A percentile compares a stretch with the other conserved stretches of the same genome.
phyloP scores from a whole-genome alignment of 164 flowering plant genomes.

The Santalum album region DNA sequence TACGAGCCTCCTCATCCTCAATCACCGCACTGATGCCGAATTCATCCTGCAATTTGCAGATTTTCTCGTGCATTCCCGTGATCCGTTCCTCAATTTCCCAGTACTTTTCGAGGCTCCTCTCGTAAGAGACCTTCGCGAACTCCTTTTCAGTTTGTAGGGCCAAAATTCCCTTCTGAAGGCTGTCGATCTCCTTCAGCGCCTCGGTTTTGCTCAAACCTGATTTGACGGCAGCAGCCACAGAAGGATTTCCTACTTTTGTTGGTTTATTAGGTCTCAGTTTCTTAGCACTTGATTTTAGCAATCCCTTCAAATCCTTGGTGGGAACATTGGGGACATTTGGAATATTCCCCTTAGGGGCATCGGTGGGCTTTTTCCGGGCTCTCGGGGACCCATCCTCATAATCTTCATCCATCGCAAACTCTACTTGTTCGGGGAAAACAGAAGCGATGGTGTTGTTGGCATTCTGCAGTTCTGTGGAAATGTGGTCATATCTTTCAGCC shows the following conservation, averaged over 20 bases:
- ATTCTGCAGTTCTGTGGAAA: constrained; percentile 56
- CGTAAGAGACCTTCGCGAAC: constrained; percentile 59
- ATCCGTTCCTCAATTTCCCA: constrained; percentile 60
- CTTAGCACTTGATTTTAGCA: constrained; percentile 24
- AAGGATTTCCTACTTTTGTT: constrained; percentile 5
- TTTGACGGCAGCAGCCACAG: constrained; percentile 15
- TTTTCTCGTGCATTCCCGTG: constrained; percentile 37
- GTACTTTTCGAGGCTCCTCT: constrained; percentile 43
- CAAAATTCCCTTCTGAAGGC: constrained; percentile 59
- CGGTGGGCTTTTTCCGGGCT: constrained; percentile 12
- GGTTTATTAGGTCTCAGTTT: constrained; percentile 19
- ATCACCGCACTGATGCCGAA: constrained; percentile 39
- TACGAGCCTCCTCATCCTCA: constrained; percentile 66
- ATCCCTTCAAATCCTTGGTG: constrained; percentile 18
- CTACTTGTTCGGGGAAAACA: constrained; percentile 58
- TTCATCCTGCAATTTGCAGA: constrained; percentile 53
- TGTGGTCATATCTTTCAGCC: constrained; percentile 63
- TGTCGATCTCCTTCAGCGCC: constrained; percentile 55
- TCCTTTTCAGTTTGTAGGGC: constrained; percentile 69
- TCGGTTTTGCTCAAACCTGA: constrained; percentile 51
- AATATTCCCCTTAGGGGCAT: constrained; percentile 14
- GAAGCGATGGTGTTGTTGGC: constrained; percentile 62
- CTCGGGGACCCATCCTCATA: constrained; percentile 28
- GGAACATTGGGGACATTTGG: constrained; percentile 17
- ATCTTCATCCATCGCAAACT: constrained; percentile 45